Evolutionary conservation across 1,284 basidiomycete species (phyloP).

Genomic region (Hypsizygus ulmarius): DNA sequence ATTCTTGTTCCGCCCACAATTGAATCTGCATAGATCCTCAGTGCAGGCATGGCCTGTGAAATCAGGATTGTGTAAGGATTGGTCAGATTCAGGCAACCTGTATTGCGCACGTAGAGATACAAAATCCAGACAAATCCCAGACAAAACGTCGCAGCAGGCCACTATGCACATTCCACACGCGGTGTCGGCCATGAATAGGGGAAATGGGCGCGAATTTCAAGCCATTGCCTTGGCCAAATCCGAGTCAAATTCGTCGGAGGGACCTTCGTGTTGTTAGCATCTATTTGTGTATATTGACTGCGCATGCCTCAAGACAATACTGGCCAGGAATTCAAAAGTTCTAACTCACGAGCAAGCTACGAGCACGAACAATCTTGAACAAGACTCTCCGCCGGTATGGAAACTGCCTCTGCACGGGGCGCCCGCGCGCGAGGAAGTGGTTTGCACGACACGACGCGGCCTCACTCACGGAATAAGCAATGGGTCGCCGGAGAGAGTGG

Average conservation of each 20-base stretch:
- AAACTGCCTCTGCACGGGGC: constrained; percentile 17
- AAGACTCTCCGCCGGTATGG: constrained; percentile 19
- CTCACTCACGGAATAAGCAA: constrained; percentile 47
- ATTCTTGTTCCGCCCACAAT: not conserved
- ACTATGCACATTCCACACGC: constrained; percentile 17
- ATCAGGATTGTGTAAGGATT: not conserved
- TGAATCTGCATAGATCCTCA: constrained; percentile 16
- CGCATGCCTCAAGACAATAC: too few relatives aligned
- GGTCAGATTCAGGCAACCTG: not conserved
- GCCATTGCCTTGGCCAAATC: not conserved
- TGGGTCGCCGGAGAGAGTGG: constrained; percentile 45
- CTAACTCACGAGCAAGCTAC: too few relatives aligned
- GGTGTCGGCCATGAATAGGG: constrained; percentile 12
- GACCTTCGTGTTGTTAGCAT: too few relatives aligned
- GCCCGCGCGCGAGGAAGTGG: constrained; percentile 26
- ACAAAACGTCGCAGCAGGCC: constrained; percentile 18
- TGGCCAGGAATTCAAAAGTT: not conserved
- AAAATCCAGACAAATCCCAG: constrained; percentile 24
- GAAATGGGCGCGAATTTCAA: not conserved
- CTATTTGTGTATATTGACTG: too few relatives aligned
- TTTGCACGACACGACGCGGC: constrained; percentile 21
- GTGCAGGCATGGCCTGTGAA: constrained; percentile 19
- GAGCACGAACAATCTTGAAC: constrained; percentile 7
- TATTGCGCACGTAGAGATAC: constrained; percentile 19
- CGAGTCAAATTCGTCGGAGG: not conserved